These are phyloP conservation scores for Tricholoma matsutake DNA, from an alignment of 768 basidiomycete species.

Conservation along the genomic window DNA sequence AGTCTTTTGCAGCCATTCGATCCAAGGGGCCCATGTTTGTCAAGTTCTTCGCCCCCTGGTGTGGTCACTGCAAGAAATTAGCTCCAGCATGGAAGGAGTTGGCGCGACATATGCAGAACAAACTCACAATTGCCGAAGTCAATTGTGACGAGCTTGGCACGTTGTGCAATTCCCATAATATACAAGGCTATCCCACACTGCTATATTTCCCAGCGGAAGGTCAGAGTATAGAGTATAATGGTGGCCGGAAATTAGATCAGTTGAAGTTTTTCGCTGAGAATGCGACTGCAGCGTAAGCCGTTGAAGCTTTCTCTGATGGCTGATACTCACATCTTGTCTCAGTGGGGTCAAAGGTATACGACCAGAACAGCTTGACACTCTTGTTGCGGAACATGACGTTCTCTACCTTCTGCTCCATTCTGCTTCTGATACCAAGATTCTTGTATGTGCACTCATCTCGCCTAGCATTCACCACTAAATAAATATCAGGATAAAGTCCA, in stretches of 20 bases:
- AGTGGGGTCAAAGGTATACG: slow-evolving; percentile 30
- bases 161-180: slow-evolving; percentile 62
- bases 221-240: slow-evolving; percentile 68
- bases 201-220: slow-evolving; percentile 60
- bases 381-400: slow-evolving; percentile 39
- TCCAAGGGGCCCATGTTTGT: slow-evolving; percentile 45
- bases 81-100: slow-evolving; percentile 80
- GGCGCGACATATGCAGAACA: slow-evolving; percentile 64
- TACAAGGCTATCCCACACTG: slow-evolving; percentile 84
- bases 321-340: slow-evolving; percentile 4
- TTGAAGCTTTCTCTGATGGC: background rate
- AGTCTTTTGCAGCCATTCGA: slow-evolving; percentile 38
- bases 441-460: slow-evolving; percentile 25
- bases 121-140: slow-evolving; percentile 79
- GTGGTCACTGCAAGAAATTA: slow-evolving; percentile 95
- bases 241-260: slow-evolving; percentile 66
- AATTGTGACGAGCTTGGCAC: slow-evolving; percentile 78
- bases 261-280: slow-evolving; percentile 74
- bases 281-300: slow-evolving; percentile 65
- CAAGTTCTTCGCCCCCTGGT: slow-evolving; percentile 93
- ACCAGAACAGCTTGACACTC: slow-evolving; percentile 40
- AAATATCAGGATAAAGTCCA: slow-evolving; percentile 31
- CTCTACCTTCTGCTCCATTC: slow-evolving; percentile 50
- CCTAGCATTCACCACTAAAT: background rate
- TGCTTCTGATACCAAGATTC: slow-evolving; percentile 37